Percentiles rank a stretch among this genome's conserved stretches.
Evolutionary conservation across 1,284 basidiomycete species (phyloP).

Genomic region (Thecaphora thlaspeos): DNA sequence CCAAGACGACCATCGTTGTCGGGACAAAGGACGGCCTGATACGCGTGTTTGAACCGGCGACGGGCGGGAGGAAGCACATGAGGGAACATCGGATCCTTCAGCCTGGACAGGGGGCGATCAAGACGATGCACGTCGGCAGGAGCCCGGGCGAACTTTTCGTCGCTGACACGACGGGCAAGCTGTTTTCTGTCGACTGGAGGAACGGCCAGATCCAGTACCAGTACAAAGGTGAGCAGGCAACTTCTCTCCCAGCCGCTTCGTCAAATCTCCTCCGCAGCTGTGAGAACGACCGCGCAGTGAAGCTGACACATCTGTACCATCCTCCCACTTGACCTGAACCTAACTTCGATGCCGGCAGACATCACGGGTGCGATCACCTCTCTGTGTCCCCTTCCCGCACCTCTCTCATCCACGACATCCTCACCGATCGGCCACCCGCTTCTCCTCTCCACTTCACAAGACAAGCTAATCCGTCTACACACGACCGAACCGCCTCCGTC

Average conservation of each 20-base stretch:
- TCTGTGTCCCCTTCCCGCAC: conserved; percentile 1
- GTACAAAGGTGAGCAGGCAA: conserved; percentile 25
- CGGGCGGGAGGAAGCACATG: conserved; percentile 13
- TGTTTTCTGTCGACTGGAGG: conserved; percentile 38
- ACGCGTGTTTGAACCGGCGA: conserved; percentile 26
- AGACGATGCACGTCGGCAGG: conserved; percentile 13
- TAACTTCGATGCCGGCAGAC: not conserved
- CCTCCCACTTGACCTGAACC: no score
- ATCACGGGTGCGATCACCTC: conserved; percentile 9
- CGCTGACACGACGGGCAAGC: conserved; percentile 33
- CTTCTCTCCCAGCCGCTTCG: no score
- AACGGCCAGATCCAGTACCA: conserved; percentile 26
- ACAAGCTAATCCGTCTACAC: conserved; percentile 17
- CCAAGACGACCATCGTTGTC: conserved; percentile 13
- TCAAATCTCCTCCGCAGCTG: no score
- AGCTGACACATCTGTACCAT: no score
- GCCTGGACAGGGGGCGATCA: conserved; percentile 21
- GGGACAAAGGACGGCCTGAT: conserved; percentile 41
- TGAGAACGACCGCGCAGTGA: no score
- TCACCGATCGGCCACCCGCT: not conserved
- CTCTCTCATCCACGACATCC: not conserved
- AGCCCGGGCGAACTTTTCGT: conserved; percentile 31
- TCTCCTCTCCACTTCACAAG: conserved; percentile 5
- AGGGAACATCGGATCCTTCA: conserved; percentile 23
- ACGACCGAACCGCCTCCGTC: conserved; percentile 7